Conservation (phyloP, 129 eudicot species). For the Heracleum sosnowskyi region DNA sequence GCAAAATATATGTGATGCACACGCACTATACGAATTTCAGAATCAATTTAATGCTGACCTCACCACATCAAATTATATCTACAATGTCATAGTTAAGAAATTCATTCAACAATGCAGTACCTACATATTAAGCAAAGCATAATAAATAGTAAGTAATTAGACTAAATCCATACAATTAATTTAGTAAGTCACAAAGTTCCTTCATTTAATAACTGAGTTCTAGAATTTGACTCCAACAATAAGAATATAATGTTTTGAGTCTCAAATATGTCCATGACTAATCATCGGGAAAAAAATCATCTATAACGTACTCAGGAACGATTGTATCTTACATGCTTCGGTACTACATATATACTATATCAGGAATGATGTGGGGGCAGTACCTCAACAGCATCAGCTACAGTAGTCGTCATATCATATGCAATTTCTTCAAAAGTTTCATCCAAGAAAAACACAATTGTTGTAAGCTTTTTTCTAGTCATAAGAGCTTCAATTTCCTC, state of each 20-base stretch:
- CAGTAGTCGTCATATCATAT: slow-evolving; percentile 96
- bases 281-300: background rate
- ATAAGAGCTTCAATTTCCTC: slow-evolving; percentile 96
- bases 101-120: background rate
- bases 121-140: background rate
- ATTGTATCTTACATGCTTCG: background rate
- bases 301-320: background rate
- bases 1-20: background rate
- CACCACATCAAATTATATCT: background rate
- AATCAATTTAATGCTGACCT: background rate
- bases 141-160: too few relatives aligned
- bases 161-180: too few relatives aligned
- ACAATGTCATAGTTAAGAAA: background rate
- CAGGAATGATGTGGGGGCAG: background rate
- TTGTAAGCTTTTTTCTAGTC: slow-evolving; percentile 84
- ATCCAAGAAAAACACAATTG: slow-evolving; percentile 94
- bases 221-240: background rate
- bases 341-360: background rate
- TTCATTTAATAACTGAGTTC: background rate
- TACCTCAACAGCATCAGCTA: slow-evolving; percentile 97
- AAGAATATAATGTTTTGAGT: background rate
- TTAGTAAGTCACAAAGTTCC: background rate
- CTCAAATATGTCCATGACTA: background rate
- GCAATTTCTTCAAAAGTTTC: slow-evolving; percentile 95
- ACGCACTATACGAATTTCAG: background rate